phyloP scores from a whole-genome alignment of 441 rosid genomes.

The Pelargonium australe region DNA sequence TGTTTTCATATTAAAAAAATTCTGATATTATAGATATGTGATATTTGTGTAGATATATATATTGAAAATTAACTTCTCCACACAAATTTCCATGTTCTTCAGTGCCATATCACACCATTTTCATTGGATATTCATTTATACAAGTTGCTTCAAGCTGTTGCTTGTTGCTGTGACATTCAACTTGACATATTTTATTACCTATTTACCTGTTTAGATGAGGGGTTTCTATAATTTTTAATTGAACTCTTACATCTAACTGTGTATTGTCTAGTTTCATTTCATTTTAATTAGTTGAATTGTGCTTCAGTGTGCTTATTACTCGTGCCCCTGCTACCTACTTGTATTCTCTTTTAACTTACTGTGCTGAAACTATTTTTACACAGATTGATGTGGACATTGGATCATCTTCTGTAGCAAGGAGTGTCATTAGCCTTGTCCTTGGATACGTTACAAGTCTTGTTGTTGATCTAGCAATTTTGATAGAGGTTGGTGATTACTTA shows the following conservation, averaged over 20 bases:
- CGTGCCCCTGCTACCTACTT: conserved; percentile 9
- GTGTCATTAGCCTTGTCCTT: conserved; percentile 87
- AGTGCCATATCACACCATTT: too few species aligned
- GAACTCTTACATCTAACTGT: not conserved
- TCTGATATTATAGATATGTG: not conserved
- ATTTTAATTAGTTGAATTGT: not conserved
- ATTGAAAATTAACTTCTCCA: not conserved
- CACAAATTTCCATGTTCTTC: too few species aligned
- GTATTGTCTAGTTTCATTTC: not conserved
- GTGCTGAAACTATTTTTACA: conserved; percentile 16
- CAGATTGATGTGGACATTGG: conserved; percentile 99
- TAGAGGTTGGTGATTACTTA: conserved; percentile 56
- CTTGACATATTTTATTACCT: too few species aligned
- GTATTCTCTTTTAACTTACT: conserved; percentile 2
- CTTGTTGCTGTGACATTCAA: conserved; percentile 47
- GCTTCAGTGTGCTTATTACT: not conserved
- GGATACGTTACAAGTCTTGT: conserved; percentile 91
- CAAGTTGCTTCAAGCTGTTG: too few species aligned
- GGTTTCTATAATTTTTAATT: not conserved
- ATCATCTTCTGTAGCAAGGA: conserved; percentile 95
- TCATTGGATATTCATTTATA: too few species aligned
- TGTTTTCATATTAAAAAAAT: too few species aligned
- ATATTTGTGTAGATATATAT: not conserved
- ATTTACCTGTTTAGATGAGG: not conserved
- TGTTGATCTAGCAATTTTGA: conserved; percentile 88